Conservation (phyloP, 768 basidiomycete species). For the Macrocybe gigantea region DNA sequence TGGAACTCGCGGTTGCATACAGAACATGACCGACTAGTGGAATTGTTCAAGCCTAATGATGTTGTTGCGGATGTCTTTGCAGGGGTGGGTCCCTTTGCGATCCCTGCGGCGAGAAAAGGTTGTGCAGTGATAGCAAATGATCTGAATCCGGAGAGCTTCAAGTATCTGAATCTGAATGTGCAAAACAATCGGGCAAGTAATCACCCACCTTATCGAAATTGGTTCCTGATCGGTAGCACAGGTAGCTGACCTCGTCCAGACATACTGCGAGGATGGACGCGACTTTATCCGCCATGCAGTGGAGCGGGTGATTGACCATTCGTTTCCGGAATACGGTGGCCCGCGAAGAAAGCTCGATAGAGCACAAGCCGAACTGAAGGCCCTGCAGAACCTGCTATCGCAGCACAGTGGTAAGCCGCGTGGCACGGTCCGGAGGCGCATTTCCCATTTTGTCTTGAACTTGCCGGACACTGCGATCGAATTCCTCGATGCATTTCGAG, state of each 20-base stretch:
- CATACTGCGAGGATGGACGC: slow-evolving; percentile 80
- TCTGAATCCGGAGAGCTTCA: slow-evolving; percentile 83
- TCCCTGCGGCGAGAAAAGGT: slow-evolving; percentile 90
- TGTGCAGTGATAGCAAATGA: slow-evolving; percentile 91
- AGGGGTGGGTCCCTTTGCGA: slow-evolving; percentile 93
- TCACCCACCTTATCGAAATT: slow-evolving; percentile 1
- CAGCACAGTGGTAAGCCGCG: not conserved
- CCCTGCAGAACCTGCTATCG: slow-evolving; percentile 21
- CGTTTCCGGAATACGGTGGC: slow-evolving; percentile 50
- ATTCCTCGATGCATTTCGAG: slow-evolving; percentile 86
- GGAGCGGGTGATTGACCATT: slow-evolving; percentile 47
- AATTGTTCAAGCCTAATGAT: slow-evolving; percentile 64
- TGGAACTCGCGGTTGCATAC: slow-evolving; percentile 96
- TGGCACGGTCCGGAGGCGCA: slow-evolving; percentile 38
- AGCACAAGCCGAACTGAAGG: slow-evolving; percentile 41
- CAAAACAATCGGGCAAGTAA: slow-evolving; percentile 65
- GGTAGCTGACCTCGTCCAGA: slow-evolving; percentile 67
- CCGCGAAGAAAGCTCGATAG: not conserved
- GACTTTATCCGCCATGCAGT: slow-evolving; percentile 71
- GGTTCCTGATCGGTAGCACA: slow-evolving; percentile 19
- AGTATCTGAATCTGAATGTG: slow-evolving; percentile 72
- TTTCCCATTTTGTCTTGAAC: slow-evolving; percentile 97
- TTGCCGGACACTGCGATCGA: slow-evolving; percentile 87
- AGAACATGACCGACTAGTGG: slow-evolving; percentile 85
- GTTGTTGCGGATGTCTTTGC: slow-evolving; percentile 94